phyloP scores from a whole-genome alignment of 1,284 basidiomycete genomes.

The Marasmius sp. region DNA sequence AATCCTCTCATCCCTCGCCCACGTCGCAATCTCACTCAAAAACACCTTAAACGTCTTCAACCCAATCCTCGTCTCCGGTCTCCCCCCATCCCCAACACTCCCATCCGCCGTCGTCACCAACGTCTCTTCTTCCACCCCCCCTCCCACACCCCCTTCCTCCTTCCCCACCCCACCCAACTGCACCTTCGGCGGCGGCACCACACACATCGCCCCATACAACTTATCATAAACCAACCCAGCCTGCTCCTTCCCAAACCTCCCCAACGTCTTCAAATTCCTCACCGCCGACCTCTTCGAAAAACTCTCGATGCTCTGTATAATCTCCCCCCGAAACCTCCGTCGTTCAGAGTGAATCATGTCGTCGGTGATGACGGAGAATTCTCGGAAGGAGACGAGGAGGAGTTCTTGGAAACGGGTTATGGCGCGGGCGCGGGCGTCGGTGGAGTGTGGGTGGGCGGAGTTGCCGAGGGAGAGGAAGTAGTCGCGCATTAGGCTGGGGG shows the following conservation, averaged over 20 bases:
- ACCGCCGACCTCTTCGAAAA: slow-evolving; percentile 96
- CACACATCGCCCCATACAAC: slow-evolving; percentile 83
- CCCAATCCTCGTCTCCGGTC: slow-evolving; percentile 88
- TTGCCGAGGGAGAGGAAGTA: slow-evolving; percentile 95
- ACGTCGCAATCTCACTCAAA: slow-evolving; percentile 90
- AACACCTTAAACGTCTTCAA: slow-evolving; percentile 88
- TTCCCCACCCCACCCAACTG: too few relatives aligned
- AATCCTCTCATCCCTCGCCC: slow-evolving; percentile 95
- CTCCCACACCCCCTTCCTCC: slow-evolving; percentile 31
- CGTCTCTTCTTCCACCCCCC: too few relatives aligned
- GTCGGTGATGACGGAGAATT: slow-evolving; percentile 96
- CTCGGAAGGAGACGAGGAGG: slow-evolving; percentile 92
- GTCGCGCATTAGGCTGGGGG: slow-evolving; percentile 81
- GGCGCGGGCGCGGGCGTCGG: slow-evolving; percentile 87
- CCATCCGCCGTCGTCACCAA: slow-evolving; percentile 57
- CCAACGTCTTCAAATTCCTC: slow-evolving; percentile 83
- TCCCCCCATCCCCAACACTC: slow-evolving; percentile 53
- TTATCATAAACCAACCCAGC: slow-evolving; percentile 91
- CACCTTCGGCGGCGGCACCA: slow-evolving; percentile 76
- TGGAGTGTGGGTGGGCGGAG: slow-evolving; percentile 89
- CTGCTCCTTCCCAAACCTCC: slow-evolving; percentile 86
- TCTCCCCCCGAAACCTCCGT: slow-evolving; percentile 84
- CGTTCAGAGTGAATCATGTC: slow-evolving; percentile 92
- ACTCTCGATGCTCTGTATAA: slow-evolving; percentile 91
- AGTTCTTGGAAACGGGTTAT: slow-evolving; percentile 99